Conservation (phyloP, 2,329 filamentous ascomycete species). For the Colletotrichum spinosum region DNA sequence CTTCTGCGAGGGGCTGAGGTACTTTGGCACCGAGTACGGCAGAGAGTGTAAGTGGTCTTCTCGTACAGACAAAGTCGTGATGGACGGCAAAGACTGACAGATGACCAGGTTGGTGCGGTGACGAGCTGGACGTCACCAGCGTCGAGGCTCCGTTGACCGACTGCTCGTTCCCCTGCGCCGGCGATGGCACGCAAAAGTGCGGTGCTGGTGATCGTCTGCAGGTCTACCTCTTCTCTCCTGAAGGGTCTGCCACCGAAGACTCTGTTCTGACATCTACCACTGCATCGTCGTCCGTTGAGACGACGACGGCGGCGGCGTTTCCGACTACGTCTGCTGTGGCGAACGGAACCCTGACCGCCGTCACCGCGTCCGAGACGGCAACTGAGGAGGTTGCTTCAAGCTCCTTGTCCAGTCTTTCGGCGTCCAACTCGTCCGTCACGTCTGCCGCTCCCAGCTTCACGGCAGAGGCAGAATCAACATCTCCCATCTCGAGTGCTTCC, state of each 20-base stretch:
- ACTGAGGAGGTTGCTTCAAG: background rate
- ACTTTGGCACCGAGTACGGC: slow-evolving; percentile 51
- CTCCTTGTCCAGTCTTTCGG: background rate
- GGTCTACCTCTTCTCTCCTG: slow-evolving; percentile 45
- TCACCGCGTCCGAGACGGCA: background rate
- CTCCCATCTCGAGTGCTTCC: background rate
- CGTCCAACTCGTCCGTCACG: background rate
- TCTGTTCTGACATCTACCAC: background rate
- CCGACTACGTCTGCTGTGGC: background rate
- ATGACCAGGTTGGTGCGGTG: slow-evolving; percentile 48
- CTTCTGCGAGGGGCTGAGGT: slow-evolving; percentile 45
- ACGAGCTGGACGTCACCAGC: slow-evolving; percentile 44
- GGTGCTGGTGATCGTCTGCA: slow-evolving; percentile 49
- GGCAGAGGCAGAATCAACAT: background rate
- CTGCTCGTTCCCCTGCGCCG: slow-evolving; percentile 48
- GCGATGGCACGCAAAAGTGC: slow-evolving; percentile 48
- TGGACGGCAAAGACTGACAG: background rate
- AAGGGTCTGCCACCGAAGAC: background rate
- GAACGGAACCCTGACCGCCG: background rate
- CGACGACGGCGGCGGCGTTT: background rate
- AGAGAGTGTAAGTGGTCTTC: slow-evolving; percentile 44
- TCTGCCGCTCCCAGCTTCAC: background rate
- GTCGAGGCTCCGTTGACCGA: slow-evolving; percentile 44
- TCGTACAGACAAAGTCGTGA: background rate
- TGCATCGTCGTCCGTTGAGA: background rate